phyloP scores from a whole-genome alignment of 2,329 filamentous ascomycete species.

The Hymenoscyphus salicellus region DNA sequence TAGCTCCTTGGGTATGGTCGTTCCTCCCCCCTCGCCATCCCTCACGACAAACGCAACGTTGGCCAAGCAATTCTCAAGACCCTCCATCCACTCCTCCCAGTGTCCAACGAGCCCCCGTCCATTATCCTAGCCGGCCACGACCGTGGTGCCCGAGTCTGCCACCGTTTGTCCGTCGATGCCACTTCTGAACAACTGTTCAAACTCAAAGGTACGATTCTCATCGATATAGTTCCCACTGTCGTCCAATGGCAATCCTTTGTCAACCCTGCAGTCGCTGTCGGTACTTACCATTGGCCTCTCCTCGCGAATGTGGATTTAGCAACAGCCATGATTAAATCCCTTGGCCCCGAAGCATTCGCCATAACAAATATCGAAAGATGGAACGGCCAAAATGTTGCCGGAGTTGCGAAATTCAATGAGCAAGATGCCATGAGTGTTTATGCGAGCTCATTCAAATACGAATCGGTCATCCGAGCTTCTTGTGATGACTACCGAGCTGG shows the following conservation, averaged over 20 bases:
- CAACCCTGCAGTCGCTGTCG: conserved; percentile 36
- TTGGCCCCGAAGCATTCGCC: conserved; percentile 42
- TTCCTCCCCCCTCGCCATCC: conserved; percentile 36
- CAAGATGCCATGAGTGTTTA: conserved; percentile 45
- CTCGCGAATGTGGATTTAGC: conserved; percentile 46
- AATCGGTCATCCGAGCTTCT: conserved; percentile 42
- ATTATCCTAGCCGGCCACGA: conserved; percentile 50
- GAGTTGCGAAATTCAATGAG: conserved; percentile 24
- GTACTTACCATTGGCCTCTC: conserved; percentile 49
- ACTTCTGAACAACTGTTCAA: conserved; percentile 34
- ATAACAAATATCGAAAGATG: conserved; percentile 36
- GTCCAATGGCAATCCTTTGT: conserved; percentile 45
- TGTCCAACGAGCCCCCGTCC: conserved; percentile 4
- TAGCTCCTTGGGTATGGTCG: conserved; percentile 47
- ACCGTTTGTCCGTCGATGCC: conserved; percentile 46
- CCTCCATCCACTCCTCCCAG: conserved; percentile 36
- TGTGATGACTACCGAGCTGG: conserved; percentile 49
- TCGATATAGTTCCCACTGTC: conserved; percentile 50
- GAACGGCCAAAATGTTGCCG: conserved; percentile 29
- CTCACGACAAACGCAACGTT: conserved; percentile 41
- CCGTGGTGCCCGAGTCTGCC: conserved; percentile 48
- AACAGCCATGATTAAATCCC: conserved; percentile 42
- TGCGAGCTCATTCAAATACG: conserved; percentile 41
- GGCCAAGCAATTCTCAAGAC: conserved; percentile 43
- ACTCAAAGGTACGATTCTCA: conserved; percentile 41